Base-by-base conservation (phyloP, 331 rosid genomes). In the Malus hybrid region DNA sequence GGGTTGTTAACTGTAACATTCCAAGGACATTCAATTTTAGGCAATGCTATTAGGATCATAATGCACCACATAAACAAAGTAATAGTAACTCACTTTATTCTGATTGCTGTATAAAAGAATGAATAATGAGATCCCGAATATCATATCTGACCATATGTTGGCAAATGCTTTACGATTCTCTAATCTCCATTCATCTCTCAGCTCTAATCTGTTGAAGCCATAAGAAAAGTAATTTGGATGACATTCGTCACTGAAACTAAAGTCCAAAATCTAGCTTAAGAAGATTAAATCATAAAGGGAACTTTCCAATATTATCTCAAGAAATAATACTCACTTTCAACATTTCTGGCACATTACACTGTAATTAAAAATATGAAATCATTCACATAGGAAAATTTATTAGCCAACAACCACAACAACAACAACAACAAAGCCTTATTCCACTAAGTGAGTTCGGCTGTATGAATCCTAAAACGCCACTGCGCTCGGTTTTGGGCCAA, bases 101-200 rank as follows among this genome's bases (percentile, higher is more conserved):
- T 88, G 91, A 83, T 91, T 94, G 88, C 87, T 82, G 90, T 84
- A 94, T 79, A 94, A 86, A 86, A 94, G 89, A 90, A 94, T 74
- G 84, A 94, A 91, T 70, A 88, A 78, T 63, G 98, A 88, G 89
- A 94, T 74, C 87, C 98, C 98, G 24, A 70, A 94, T 68, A 86
- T 83, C 85, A 87, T 64, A 81, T 94, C 98, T 60, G 98, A 94
- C 96, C 93, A 91, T 75, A 94, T 91, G 90, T 94, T 94, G 80
- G 98, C 98, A 82, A 94, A 94, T 82, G 92, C 96, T 80, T 80
- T 83, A 67, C 98, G 93, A 79, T 94, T 94, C 83, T 91, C 93
- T 48, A 90, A 79, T 82, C 98, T 91, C 96, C 93, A 82, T 81
- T 93, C 91, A 16, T 91, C 97, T 83, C 98, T 90, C 83, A 94